A percentile compares a stretch with the other conserved stretches of the same genome.
These are phyloP conservation scores for Venturia oleaginea DNA, from an alignment of 2,329 filamentous ascomycete species.

Conservation along the genomic window DNA sequence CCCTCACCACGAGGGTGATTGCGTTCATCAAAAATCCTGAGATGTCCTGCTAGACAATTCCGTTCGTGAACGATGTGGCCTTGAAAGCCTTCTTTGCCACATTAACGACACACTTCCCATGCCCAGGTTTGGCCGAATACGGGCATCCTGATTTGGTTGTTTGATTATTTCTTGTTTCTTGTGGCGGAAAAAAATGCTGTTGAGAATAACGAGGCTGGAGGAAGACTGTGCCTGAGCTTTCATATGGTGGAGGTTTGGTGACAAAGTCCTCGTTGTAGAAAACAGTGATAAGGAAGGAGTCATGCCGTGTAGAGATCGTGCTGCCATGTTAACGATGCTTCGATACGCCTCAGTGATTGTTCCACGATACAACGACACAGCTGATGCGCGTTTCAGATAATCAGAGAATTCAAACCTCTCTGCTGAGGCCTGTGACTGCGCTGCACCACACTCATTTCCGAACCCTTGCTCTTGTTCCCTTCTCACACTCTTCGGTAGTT, in stretches of 20 bases:
- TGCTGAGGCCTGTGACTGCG: too few species aligned
- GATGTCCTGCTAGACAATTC: not conserved
- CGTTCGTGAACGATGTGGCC: not conserved
- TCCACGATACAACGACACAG: not conserved
- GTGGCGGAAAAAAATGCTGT: not conserved
- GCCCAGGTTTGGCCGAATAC: not conserved
- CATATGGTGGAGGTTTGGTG: not conserved
- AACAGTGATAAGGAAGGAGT: not conserved
- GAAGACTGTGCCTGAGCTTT: not conserved
- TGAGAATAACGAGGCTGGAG: not conserved
- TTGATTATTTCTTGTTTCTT: not conserved
- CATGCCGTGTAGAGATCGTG: not conserved
- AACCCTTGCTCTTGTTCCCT: too few species aligned
- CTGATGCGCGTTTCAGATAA: not conserved
- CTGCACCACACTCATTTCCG: too few species aligned
- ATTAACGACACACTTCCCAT: not conserved
- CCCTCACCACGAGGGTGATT: not conserved
- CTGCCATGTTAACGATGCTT: not conserved
- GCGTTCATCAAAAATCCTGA: not conserved
- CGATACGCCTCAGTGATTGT: not conserved
- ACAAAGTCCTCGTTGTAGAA: not conserved
- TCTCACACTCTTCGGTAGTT: too few species aligned
- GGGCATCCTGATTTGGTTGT: not conserved
- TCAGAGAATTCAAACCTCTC: too few species aligned
- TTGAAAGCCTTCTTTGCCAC: not conserved